A percentile compares a stretch with the other conserved stretches of the same genome.
Evolutionary conservation across 768 basidiomycete species (phyloP).

Genomic region (Podaxis pistillaris): DNA sequence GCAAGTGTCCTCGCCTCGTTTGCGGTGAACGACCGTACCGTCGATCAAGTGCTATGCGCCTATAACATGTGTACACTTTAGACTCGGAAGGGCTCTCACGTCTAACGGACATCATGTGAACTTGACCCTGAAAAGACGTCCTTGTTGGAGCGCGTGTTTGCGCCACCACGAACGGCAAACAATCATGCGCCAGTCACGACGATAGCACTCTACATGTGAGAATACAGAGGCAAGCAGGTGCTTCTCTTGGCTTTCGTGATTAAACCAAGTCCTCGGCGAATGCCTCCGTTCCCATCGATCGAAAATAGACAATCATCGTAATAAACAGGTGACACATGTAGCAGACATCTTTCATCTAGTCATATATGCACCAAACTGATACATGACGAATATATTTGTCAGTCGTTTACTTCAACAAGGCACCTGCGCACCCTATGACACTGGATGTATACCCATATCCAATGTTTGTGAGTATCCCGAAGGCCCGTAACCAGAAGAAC

Average conservation of each 20-base stretch:
- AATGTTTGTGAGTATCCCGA: not conserved
- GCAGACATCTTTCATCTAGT: slow-evolving; percentile 2
- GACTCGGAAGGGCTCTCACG: not conserved
- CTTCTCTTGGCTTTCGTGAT: not conserved
- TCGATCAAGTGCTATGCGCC: not conserved
- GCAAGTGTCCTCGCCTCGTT: slow-evolving; percentile 11
- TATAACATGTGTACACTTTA: not conserved
- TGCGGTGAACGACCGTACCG: not conserved
- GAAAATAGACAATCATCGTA: slow-evolving; percentile 6
- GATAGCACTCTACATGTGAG: not conserved
- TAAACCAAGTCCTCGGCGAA: not conserved
- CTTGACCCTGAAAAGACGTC: not conserved
- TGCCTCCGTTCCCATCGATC: not conserved
- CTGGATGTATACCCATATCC: not conserved
- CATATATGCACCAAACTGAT: not conserved
- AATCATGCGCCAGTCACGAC: not conserved
- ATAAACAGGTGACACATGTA: not conserved
- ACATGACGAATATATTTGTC: not conserved
- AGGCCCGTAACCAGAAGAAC: not conserved
- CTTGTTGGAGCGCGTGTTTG: not conserved
- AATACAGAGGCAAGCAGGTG: not conserved
- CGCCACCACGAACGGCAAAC: not conserved
- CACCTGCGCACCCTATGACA: not conserved
- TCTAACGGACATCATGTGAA: not conserved
- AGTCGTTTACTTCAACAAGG: not conserved